Conservation (phyloP, 768 basidiomycete species). For the Lanmaoa pseudosensibilis region DNA sequence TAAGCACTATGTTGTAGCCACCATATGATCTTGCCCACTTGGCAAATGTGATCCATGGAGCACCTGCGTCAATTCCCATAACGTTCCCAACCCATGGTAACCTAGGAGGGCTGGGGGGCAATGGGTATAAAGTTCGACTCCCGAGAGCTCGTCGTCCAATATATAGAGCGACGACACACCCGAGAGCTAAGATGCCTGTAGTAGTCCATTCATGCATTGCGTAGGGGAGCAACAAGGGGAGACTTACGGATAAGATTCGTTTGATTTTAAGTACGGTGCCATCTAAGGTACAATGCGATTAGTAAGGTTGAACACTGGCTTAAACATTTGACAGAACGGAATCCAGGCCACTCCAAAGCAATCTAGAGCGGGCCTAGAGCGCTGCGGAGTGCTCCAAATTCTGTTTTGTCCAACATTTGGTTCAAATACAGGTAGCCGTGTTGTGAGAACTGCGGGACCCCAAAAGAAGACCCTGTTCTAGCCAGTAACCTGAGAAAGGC, state of each 20-base stretch:
- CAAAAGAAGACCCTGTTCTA: too few relatives aligned
- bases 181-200: not conserved
- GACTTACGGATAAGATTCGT: not conserved
- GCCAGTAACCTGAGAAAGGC: too few relatives aligned
- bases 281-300: too few relatives aligned
- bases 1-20: not conserved
- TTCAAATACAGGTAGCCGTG: too few relatives aligned
- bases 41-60: not conserved
- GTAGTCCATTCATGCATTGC: not conserved
- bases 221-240: not conserved
- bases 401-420: too few relatives aligned
- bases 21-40: constrained; percentile 8
- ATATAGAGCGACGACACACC: not conserved
- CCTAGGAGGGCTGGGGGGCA: not conserved
- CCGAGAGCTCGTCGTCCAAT: not conserved
- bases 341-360: too few relatives aligned
- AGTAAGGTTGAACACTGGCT: too few relatives aligned
- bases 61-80: not conserved
- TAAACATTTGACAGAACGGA: too few relatives aligned
- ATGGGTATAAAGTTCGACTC: not conserved
- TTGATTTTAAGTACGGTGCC: not conserved
- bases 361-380: too few relatives aligned
- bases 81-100: constrained; percentile 2
- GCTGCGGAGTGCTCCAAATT: too few relatives aligned
- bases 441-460: too few relatives aligned